Conservation (phyloP, 2,329 filamentous ascomycete genomes). For the Hypocreales sp. region DNA sequence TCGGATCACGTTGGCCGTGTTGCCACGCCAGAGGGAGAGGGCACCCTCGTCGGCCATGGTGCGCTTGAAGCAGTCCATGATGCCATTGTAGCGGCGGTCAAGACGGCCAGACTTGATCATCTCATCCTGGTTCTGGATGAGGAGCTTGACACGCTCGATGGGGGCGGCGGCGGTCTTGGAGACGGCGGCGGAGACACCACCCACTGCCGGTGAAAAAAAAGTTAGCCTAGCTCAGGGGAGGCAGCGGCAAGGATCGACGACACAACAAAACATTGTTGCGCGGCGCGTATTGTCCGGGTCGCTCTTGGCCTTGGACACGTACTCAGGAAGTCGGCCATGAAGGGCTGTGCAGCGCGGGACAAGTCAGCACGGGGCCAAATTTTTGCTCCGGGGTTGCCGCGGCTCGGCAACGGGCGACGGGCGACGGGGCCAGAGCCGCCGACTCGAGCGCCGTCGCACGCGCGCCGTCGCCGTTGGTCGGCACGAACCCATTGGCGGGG, state of each 20-base stretch:
- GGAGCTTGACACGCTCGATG: slow-evolving; percentile 99
- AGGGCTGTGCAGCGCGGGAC: slow-evolving; percentile 46
- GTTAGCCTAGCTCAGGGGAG: slow-evolving; percentile 6
- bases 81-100: slow-evolving; percentile 90
- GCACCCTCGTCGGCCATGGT: slow-evolving; percentile 85
- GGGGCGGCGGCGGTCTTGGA: slow-evolving; percentile 99
- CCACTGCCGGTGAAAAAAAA: slow-evolving; percentile 46
- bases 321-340: slow-evolving; percentile 98
- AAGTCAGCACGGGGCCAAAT: slow-evolving; percentile 17
- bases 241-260: not conserved
- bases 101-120: slow-evolving; percentile 99
- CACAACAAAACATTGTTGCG: not conserved
- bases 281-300: no score
- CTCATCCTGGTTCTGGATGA: slow-evolving; percentile 99
- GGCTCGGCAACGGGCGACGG: not conserved
- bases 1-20: slow-evolving; percentile 99
- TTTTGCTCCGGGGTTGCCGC: slow-evolving; percentile 4
- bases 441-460: not conserved
- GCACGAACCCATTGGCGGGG: slow-evolving; percentile 7
- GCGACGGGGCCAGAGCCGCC: not conserved
- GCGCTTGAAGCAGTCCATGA: slow-evolving; percentile 87
- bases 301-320: no score
- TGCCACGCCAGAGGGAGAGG: slow-evolving; percentile 94
- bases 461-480: slow-evolving; percentile 1
- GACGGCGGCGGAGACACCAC: slow-evolving; percentile 99